Percentiles rank a stretch among this genome's conserved stretches.
phyloP scores from a whole-genome alignment of 768 basidiomycete genomes.

The Lactarius deliciosus region DNA sequence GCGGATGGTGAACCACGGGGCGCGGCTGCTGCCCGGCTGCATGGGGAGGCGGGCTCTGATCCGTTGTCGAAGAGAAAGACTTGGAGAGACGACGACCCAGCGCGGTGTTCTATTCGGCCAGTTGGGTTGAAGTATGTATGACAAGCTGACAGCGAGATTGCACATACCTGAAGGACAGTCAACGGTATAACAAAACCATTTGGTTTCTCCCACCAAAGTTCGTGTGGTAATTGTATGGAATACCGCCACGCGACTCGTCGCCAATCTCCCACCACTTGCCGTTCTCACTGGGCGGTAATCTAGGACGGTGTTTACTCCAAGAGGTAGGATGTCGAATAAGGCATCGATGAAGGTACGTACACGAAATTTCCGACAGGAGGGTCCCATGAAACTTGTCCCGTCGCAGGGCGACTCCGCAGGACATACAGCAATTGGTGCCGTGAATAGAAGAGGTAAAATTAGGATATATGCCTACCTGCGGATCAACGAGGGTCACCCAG shows the following conservation, averaged over 20 bases:
- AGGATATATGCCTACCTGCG: conserved; percentile 57
- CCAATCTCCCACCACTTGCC: no score
- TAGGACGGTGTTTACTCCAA: conserved; percentile 34
- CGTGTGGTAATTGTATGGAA: conserved; percentile 91
- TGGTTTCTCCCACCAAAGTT: conserved; percentile 93
- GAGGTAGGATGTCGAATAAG: conserved; percentile 23
- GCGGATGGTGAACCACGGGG: conserved; percentile 12
- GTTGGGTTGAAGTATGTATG: conserved; percentile 17
- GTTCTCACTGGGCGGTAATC: conserved; percentile 83
- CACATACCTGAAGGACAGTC: conserved; percentile 74
- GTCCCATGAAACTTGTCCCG: conserved; percentile 92
- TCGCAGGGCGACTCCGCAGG: conserved; percentile 68
- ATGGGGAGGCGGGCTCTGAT: conserved; percentile 24
- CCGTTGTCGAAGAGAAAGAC: conserved; percentile 30
- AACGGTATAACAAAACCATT: conserved; percentile 88
- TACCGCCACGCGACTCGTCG: conserved; percentile 78
- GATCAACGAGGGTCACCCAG: conserved; percentile 93
- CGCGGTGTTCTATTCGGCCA: conserved; percentile 57
- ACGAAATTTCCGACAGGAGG: conserved; percentile 83
- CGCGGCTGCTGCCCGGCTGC: conserved; percentile 8
- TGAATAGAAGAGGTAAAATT: conserved; percentile 16
- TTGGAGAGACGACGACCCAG: conserved; percentile 66
- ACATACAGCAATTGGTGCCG: conserved; percentile 37
- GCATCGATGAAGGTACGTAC: no score
- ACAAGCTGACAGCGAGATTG: neutral